Evolutionary conservation across 306 rosid genomes (phyloP).

Genomic region (Vicia villosa): DNA sequence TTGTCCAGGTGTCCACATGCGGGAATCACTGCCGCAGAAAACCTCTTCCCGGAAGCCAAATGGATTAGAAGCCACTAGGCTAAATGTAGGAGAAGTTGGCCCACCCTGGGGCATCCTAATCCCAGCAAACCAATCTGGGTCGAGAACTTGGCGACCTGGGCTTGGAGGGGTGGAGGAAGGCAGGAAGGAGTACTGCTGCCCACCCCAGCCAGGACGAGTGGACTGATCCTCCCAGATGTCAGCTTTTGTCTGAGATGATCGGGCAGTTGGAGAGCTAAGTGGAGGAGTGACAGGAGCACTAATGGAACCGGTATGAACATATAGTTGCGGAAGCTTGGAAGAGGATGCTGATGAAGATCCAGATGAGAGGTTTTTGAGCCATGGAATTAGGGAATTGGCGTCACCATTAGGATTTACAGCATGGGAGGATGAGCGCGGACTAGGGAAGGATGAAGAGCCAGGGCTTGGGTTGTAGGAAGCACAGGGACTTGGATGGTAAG

Average conservation of each 20-base stretch:
- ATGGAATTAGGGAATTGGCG: conserved; percentile 78
- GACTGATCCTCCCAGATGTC: conserved; percentile 65
- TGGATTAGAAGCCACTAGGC: conserved; percentile 77
- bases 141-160: conserved; percentile 68
- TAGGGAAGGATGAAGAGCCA: conserved; percentile 85
- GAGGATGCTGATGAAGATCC: conserved; percentile 78
- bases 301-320: conserved; percentile 67
- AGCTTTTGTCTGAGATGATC: conserved; percentile 60
- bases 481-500: conserved; percentile 79
- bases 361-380: conserved; percentile 87
- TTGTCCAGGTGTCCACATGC: conserved; percentile 89
- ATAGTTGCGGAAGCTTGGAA: conserved; percentile 64
- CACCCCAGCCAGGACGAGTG: conserved; percentile 50
- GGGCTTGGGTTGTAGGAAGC: conserved; percentile 93
- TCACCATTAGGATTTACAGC: conserved; percentile 61
- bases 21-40: conserved; percentile 61
- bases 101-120: conserved; percentile 68
- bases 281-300: conserved; percentile 97
- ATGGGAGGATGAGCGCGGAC: conserved; percentile 73
- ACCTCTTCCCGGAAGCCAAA: conserved; percentile 78
- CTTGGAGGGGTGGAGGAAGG: conserved; percentile 89
- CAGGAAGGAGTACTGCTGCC: conserved; percentile 59
- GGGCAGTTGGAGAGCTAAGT: conserved; percentile 81
- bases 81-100: conserved; percentile 79
- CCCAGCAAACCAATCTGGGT: conserved; percentile 78